Conservation (phyloP, 2,329 filamentous ascomycete genomes). For the Atkinsonella texensis region DNA sequence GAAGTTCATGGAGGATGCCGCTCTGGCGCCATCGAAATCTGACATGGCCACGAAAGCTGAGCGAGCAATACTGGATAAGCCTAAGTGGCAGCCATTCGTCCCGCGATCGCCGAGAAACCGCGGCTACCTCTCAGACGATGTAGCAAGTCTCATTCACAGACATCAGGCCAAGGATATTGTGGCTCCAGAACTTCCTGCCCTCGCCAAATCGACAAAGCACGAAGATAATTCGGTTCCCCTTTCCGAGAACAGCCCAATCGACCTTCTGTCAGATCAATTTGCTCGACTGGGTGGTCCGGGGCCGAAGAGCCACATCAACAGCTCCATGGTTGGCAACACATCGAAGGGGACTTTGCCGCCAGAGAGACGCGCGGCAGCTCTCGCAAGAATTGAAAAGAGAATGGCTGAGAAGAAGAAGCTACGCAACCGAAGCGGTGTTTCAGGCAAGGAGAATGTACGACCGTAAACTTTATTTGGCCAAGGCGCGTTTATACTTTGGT, state of each 20-base stretch:
- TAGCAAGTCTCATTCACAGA: slow-evolving; percentile 18
- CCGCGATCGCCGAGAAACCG: slow-evolving; percentile 28
- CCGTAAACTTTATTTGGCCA: slow-evolving; percentile 13
- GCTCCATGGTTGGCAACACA: slow-evolving; percentile 23
- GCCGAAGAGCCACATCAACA: slow-evolving; percentile 13
- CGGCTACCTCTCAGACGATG: slow-evolving; percentile 23
- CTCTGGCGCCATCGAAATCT: slow-evolving; percentile 6
- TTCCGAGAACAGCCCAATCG: slow-evolving; percentile 23
- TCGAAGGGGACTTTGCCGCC: slow-evolving; percentile 34
- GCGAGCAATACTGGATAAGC: slow-evolving; percentile 19
- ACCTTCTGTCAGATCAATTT: slow-evolving; percentile 34
- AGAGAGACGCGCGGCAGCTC: slow-evolving; percentile 39
- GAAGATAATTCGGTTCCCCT: slow-evolving; percentile 1
- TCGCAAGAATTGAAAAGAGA: slow-evolving; percentile 42
- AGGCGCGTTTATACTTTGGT: neutral
- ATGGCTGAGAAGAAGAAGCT: slow-evolving; percentile 36
- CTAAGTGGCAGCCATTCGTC: slow-evolving; percentile 30
- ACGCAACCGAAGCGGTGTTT: slow-evolving; percentile 16
- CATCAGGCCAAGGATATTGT: slow-evolving; percentile 14
- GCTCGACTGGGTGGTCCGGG: slow-evolving; percentile 31
- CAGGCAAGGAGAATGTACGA: slow-evolving; percentile 41
- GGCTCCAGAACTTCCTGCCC: slow-evolving; percentile 16
- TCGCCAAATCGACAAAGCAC: slow-evolving; percentile 14
- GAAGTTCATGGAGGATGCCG: slow-evolving; percentile 22
- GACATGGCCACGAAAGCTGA: slow-evolving; percentile 11